These are phyloP conservation scores for Detonula confervacea DNA, from an alignment of 352 stramenopile genomes.

Conservation along the genomic window DNA sequence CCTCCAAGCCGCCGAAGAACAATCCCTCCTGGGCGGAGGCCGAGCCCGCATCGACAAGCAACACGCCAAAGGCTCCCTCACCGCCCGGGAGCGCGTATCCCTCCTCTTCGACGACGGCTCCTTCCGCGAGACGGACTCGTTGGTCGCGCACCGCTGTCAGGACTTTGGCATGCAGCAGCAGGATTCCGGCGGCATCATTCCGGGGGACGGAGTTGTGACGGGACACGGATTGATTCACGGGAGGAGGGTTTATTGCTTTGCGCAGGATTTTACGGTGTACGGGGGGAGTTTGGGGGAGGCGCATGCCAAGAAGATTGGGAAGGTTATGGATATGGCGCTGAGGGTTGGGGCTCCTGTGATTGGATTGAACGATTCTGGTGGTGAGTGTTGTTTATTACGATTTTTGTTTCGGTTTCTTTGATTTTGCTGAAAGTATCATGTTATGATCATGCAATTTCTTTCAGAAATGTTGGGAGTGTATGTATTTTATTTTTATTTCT, in stretches of 20 bases:
- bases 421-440: background rate
- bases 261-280: constrained; percentile 98
- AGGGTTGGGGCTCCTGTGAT: constrained; percentile 96
- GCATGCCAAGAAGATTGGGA: constrained; percentile 98
- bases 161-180: constrained; percentile 98
- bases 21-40: constrained; percentile 90
- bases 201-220: constrained; percentile 96
- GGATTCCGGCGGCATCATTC: constrained; percentile 88
- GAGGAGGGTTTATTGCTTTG: constrained; percentile 95
- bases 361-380: constrained; percentile 97
- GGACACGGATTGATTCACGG: constrained; percentile 94
- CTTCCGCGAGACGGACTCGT: constrained; percentile 95
- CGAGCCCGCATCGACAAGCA: constrained; percentile 87
- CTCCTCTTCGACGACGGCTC: constrained; percentile 95
- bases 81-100: constrained; percentile 93
- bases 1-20: constrained; percentile 63
- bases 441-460: background rate
- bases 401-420: background rate
- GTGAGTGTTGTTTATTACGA: constrained; percentile 44
- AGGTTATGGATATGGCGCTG: constrained; percentile 98
- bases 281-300: constrained; percentile 95
- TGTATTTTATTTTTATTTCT: no score
- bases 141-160: constrained; percentile 95
- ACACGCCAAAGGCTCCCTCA: constrained; percentile 96
- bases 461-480: background rate